Percentiles rank a stretch among this genome's conserved stretches.
These are phyloP conservation scores for Microcera coccophila DNA, from an alignment of 2,329 filamentous ascomycete species.

Conservation along the genomic window DNA sequence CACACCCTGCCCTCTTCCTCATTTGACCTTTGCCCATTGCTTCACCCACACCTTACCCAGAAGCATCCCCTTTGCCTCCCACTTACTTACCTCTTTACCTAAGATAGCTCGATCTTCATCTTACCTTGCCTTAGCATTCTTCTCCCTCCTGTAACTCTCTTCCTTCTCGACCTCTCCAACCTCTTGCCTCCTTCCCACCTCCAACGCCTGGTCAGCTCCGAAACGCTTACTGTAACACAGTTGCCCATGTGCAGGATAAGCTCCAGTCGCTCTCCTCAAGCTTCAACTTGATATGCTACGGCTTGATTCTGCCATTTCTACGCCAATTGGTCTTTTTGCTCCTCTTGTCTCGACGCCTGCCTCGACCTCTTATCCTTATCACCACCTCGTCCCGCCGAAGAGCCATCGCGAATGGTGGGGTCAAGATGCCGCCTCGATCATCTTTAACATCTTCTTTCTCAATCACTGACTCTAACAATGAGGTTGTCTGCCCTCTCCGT, in stretches of 20 bases:
- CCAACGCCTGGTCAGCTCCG: constrained; percentile 10
- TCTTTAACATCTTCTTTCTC: constrained; percentile 87
- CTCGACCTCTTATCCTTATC: constrained; percentile 17
- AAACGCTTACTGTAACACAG: constrained; percentile 26
- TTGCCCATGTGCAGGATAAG: constrained; percentile 22
- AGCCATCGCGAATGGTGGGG: constrained; percentile 50
- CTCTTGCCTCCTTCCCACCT: not conserved
- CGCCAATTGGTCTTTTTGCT: constrained; percentile 31
- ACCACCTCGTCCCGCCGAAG: constrained; percentile 24
- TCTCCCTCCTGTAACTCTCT: not conserved
- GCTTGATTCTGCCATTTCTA: constrained; percentile 19
- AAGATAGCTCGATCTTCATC: not conserved
- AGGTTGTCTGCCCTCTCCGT: constrained; percentile 91
- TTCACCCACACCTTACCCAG: not conserved
- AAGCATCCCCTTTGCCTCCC: not conserved
- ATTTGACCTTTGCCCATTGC: constrained; percentile 15
- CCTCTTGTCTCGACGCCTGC: constrained; percentile 15
- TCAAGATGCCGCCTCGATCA: constrained; percentile 83
- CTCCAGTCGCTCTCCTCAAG: constrained; percentile 16
- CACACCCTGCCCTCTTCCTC: constrained; percentile 14
- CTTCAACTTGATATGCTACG: constrained; percentile 26
- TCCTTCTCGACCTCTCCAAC: not conserved
- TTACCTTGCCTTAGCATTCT: not conserved
- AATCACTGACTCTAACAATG: constrained; percentile 86
- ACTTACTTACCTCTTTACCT: not conserved